Conservation (phyloP, 257 asterid genomes). For the Solanum megistacrolobum region DNA sequence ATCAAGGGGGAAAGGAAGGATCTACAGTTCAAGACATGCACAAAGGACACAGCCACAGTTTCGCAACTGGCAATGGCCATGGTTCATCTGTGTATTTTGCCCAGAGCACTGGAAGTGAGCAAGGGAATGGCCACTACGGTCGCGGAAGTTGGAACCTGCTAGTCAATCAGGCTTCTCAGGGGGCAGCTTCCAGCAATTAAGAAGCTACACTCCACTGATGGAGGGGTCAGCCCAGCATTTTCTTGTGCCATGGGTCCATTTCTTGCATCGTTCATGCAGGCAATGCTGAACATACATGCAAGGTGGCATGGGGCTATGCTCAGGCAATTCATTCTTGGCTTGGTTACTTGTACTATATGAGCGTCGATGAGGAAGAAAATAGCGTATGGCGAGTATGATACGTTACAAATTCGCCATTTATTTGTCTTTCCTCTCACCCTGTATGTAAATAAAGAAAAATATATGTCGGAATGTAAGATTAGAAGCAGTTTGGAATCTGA, state of each 20-base stretch:
- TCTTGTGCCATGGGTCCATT: neutral
- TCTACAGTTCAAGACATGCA: slow-evolving; percentile 12
- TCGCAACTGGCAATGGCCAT: slow-evolving; percentile 20
- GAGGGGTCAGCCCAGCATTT: neutral
- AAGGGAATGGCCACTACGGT: slow-evolving; percentile 12
- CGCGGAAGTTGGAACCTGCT: slow-evolving; percentile 33
- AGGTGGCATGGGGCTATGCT: slow-evolving; percentile 22
- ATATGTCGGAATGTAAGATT: neutral
- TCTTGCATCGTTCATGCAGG: neutral
- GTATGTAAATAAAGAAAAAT: slow-evolving; percentile 9
- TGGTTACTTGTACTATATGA: slow-evolving; percentile 35
- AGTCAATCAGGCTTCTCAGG: slow-evolving; percentile 28
- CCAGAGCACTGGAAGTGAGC: slow-evolving; percentile 18
- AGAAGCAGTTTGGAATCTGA: slow-evolving; percentile 1
- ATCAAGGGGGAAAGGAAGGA: slow-evolving; percentile 15
- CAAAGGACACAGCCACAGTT: slow-evolving; percentile 6
- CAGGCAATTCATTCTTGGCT: slow-evolving; percentile 99
- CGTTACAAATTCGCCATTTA: slow-evolving; percentile 14
- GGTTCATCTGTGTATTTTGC: slow-evolving; percentile 13
- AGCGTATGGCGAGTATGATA: neutral
- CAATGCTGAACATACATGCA: neutral
- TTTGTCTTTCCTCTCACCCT: neutral
- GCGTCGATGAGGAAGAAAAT: slow-evolving; percentile 11
- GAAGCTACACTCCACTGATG: slow-evolving; percentile 9
- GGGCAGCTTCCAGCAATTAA: slow-evolving; percentile 32